Percentiles rank a stretch among this genome's conserved stretches.
Evolutionary conservation across 192 early-diverging fungal species (phyloP).

Genomic region (Fimicolochytrium jonesii): DNA sequence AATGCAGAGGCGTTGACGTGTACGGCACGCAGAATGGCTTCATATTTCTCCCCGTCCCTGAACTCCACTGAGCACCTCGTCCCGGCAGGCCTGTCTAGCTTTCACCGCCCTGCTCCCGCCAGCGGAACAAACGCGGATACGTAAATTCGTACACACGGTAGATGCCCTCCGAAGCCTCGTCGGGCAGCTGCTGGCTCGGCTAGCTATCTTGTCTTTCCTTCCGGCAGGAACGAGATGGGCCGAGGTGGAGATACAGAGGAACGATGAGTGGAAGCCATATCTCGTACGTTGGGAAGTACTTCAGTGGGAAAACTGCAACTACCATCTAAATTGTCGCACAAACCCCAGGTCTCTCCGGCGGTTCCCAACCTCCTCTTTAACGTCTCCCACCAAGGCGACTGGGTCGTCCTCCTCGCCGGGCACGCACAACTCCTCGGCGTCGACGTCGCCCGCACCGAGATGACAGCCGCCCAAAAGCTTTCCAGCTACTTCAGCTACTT

Average conservation of each 20-base stretch:
- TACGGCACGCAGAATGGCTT: too few relatives aligned
- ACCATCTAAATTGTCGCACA: neutral
- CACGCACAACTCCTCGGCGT: conserved; percentile 31
- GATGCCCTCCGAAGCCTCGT: neutral
- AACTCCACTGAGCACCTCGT: too few relatives aligned
- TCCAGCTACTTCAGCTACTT: conserved; percentile 27
- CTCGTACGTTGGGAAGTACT: neutral
- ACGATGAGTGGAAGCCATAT: conserved; percentile 4
- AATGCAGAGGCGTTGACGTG: too few relatives aligned
- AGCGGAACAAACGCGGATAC: conserved; percentile 14
- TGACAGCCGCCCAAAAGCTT: conserved; percentile 28
- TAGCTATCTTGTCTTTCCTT: neutral
- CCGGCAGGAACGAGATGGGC: neutral
- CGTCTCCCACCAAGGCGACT: conserved; percentile 55
- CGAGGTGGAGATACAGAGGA: conserved; percentile 1
- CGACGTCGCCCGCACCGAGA: conserved; percentile 45
- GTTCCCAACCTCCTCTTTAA: conserved; percentile 28
- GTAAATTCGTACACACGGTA: neutral
- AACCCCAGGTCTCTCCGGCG: neutral
- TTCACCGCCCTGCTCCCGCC: too few relatives aligned
- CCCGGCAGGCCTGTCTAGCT: too few relatives aligned
- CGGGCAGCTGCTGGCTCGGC: conserved; percentile 14
- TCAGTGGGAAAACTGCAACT: too few relatives aligned
- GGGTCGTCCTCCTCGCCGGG: conserved; percentile 47
- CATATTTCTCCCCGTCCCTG: too few relatives aligned